These are phyloP conservation scores for Sextonia rubra DNA, from an alignment of 164 flowering plant genomes.

Conservation along the genomic window DNA sequence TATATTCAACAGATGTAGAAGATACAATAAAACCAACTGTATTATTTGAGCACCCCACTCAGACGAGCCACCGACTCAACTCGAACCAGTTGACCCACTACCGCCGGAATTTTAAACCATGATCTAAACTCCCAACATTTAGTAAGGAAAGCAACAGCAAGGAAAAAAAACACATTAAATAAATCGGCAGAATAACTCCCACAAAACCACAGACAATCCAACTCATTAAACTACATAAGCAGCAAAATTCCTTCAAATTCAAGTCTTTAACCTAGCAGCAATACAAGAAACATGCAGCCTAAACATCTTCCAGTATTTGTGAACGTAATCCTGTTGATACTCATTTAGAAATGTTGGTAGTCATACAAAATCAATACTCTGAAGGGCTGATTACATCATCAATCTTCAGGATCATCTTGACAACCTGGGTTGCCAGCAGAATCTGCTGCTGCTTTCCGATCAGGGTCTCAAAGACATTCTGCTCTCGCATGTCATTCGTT, in stretches of 20 bases:
- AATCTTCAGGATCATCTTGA: slow-evolving; percentile 94
- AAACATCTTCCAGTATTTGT: neutral
- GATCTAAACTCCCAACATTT: too few species aligned
- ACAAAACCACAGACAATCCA: neutral
- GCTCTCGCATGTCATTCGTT: slow-evolving; percentile 92
- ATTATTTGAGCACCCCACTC: too few species aligned
- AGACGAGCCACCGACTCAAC: too few species aligned
- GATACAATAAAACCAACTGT: too few species aligned
- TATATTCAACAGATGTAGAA: too few species aligned
- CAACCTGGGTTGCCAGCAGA: slow-evolving; percentile 91
- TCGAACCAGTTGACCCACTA: too few species aligned
- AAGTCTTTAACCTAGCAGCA: neutral
- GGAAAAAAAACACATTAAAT: too few species aligned
- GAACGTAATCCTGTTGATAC: neutral
- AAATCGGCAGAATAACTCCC: neutral
- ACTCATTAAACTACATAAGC: neutral
- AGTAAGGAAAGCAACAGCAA: too few species aligned
- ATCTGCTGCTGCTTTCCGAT: slow-evolving; percentile 97
- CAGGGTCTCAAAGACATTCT: slow-evolving; percentile 89
- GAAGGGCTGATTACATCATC: slow-evolving; percentile 88
- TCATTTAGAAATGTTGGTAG: neutral
- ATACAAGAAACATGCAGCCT: neutral
- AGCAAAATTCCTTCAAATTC: neutral
- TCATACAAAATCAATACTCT: slow-evolving; percentile 40
- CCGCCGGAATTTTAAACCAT: too few species aligned